Evolutionary conservation across 2,329 filamentous ascomycete genomes (phyloP).

Genomic region (Pyricularia grisea): DNA sequence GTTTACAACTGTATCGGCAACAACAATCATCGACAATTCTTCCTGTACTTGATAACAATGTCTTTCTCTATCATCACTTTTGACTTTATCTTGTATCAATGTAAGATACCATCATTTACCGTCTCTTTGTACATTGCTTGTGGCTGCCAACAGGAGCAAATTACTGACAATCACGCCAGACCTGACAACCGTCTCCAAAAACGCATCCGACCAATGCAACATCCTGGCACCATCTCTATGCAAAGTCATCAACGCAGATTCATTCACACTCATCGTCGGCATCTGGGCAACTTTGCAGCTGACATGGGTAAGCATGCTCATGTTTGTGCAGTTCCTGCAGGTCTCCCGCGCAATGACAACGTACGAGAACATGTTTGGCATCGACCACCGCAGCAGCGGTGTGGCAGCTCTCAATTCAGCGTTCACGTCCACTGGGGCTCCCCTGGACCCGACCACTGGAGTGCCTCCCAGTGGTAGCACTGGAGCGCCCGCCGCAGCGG

Average conservation of each 20-base stretch:
- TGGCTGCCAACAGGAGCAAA: constrained; percentile 1
- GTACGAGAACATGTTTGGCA: constrained; percentile 89
- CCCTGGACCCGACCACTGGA: constrained; percentile 57
- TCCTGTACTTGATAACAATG: constrained; percentile 75
- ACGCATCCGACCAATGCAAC: constrained; percentile 53
- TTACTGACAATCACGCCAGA: constrained; percentile 32
- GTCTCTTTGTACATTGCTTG: neutral
- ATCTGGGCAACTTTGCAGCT: constrained; percentile 79
- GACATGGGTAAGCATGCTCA: constrained; percentile 94
- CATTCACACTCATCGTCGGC: constrained; percentile 71
- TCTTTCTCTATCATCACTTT: constrained; percentile 66
- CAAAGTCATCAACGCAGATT: constrained; percentile 66
- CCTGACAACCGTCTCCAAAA: constrained; percentile 47
- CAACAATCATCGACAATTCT: constrained; percentile 94
- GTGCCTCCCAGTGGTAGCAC: constrained; percentile 41
- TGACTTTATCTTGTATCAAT: constrained; percentile 63
- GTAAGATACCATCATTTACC: constrained; percentile 34
- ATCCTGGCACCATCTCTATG: constrained; percentile 70
- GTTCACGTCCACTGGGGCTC: constrained; percentile 68
- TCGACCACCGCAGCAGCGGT: constrained; percentile 48
- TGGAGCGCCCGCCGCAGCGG: constrained; percentile 27
- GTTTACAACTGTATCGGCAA: constrained; percentile 92
- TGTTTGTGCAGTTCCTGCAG: constrained; percentile 88
- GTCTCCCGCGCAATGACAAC: constrained; percentile 90
- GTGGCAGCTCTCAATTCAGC: constrained; percentile 54